Evolutionary conservation across 179 eudicot genomes (phyloP), one percentile per base, ranked within the genome.

Genomic region (Spergularia azorica): DNA sequence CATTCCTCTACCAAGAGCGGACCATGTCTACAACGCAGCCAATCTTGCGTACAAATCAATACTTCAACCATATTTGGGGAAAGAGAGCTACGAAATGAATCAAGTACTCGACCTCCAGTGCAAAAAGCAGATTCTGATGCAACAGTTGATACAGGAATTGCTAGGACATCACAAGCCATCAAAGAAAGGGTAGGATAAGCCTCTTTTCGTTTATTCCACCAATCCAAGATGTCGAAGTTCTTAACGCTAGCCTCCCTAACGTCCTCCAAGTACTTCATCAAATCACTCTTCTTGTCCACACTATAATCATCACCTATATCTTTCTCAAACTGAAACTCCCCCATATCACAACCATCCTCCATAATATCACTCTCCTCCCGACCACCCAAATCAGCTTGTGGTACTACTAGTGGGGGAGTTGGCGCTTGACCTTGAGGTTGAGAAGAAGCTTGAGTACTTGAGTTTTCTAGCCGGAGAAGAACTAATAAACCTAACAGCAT

Each of bases 91-190:
- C 64, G 60, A 8, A 74, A 63, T 11, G 70, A 15, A 63, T 74
- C 70, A 48, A 74, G 60, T 12, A 74, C 70, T 2, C 50, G 13
- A 4, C 70, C 70, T 11, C 61, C 46, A 0, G 77, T 74, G 70
- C 77, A 50, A 74, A 74, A 74, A 6, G 77, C 70, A 8, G 61
- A 51, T 51, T 21, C 76, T 0, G 66, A 60, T 18, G 66, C 57
- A 14, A 59, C 67, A 3, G 43, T 73, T 3, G 76, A 73, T 4
- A 61, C 43, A 2, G 26, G 68, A 1, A 73, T 62, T 2, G 26
- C 58, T 2, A 73, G 59, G 3, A 74, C 60, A 74, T 74, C 77
- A 4, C 48, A 6, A 14, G 70, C 77, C 59, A 74, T 74, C 4
- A 20, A 5, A 48, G 41, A 11, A 11, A 74, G 20, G 41, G 4